Evolutionary conservation across 192 early-diverging fungal genomes (phyloP).

Genomic region (Gamsiella multidivaricata): DNA sequence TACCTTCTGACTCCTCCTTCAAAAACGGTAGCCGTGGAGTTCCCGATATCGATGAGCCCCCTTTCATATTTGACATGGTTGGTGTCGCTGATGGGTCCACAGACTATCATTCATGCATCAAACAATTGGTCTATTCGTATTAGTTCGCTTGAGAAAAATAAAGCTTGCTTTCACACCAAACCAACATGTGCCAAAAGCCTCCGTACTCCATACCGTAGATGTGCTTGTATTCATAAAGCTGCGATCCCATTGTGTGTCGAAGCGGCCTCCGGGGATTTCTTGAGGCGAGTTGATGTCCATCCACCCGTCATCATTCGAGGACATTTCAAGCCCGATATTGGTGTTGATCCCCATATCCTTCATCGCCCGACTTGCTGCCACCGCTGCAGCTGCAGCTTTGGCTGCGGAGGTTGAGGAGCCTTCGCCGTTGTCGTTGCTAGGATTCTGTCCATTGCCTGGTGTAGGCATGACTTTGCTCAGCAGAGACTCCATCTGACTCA

Average conservation of each 20-base stretch:
- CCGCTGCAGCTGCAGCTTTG: not conserved
- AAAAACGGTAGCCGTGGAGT: conserved; percentile 17
- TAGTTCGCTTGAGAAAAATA: too few relatives aligned
- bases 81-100: conserved; percentile 28
- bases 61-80: conserved; percentile 10
- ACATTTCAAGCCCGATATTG: conserved; percentile 4
- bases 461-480: conserved; percentile 54
- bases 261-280: conserved; percentile 1
- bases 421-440: not conserved
- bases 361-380: not conserved
- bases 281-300: conserved; percentile 44
- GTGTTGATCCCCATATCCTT: conserved; percentile 15
- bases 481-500: conserved; percentile 47
- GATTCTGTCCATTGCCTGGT: conserved; percentile 2
- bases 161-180: too few relatives aligned
- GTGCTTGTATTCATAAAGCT: not conserved
- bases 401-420: conserved; percentile 8
- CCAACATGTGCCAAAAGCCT: too few relatives aligned
- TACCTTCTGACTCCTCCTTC: conserved; percentile 28
- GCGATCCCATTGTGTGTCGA: conserved; percentile 32
- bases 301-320: conserved; percentile 45
- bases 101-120: not conserved
- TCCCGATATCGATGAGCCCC: not conserved
- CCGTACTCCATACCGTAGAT: too few relatives aligned
- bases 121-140: conserved; percentile 4